These are phyloP conservation scores for Plasmodium yoelii DNA, from an alignment of 169 alveolate species.

Conservation along the genomic window DNA sequence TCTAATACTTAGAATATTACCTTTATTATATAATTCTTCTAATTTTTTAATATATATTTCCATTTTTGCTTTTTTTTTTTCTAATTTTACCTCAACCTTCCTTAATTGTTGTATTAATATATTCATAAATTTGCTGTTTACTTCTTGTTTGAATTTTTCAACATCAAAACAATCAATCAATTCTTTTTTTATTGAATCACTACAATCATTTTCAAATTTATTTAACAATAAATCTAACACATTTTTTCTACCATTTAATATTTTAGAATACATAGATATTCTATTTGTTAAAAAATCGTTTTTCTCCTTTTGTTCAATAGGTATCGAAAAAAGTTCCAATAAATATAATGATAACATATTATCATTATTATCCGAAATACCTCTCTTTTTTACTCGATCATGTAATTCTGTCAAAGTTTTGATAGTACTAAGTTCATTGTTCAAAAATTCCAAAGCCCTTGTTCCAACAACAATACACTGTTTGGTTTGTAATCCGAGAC, in stretches of 20 bases:
- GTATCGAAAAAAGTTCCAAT: slow-evolving; percentile 88
- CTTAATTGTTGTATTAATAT: slow-evolving; percentile 86
- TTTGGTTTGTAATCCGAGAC: slow-evolving; percentile 88
- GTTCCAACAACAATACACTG: slow-evolving; percentile 93
- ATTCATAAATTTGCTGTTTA: slow-evolving; percentile 87
- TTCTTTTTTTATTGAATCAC: slow-evolving; percentile 78
- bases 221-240: slow-evolving; percentile 81
- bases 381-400: slow-evolving; percentile 86
- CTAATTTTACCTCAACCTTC: slow-evolving; percentile 84
- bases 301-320: slow-evolving; percentile 88
- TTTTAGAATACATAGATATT: slow-evolving; percentile 87
- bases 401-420: slow-evolving; percentile 85
- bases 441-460: slow-evolving; percentile 88
- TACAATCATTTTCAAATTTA: slow-evolving; percentile 79
- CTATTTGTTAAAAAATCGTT: slow-evolving; percentile 84
- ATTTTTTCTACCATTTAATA: slow-evolving; percentile 81
- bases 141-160: slow-evolving; percentile 84
- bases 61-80: slow-evolving; percentile 83
- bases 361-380: slow-evolving; percentile 85
- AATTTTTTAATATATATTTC: slow-evolving; percentile 79
- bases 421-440: slow-evolving; percentile 87
- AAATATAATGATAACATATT: slow-evolving; percentile 86
- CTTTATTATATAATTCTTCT: slow-evolving; percentile 81
- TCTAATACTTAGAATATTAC: slow-evolving; percentile 79
- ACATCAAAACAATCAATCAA: slow-evolving; percentile 82